Base-by-base conservation (phyloP, 2,329 filamentous ascomycete species). In the Thielaviopsis musarum region DNA sequence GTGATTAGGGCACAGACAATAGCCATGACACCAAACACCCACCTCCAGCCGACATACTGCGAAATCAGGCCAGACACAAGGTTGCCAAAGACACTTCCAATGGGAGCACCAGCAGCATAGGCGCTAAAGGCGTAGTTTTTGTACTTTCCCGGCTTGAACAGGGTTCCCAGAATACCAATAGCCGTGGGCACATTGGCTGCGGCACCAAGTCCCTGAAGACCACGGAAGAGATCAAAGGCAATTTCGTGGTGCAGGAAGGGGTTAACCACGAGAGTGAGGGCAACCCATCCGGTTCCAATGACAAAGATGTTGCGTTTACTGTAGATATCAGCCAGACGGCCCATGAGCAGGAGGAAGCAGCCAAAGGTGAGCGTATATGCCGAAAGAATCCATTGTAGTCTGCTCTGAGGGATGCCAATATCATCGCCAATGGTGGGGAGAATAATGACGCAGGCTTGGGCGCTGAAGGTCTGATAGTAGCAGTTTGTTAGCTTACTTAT, bases 161-260 rank as follows among this genome's bases (percentile, higher is more conserved):
- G 85, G 1, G 79, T 78, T 0, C 83, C 83, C 2, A 88, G 68
- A 48, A 87, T 87, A 0, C 84, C 84, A 65, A 88, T 80, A 0
- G 84, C 84, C 0, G 83, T 86, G 0, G 84, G 84, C 0, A 87
- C 81, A 65, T 85, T 87, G 17, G 83, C 82, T 1, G 84, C 84
- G 26, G 81, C 81, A 1, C 83, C 83, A 4, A 88, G 67, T 1
- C 84, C 84, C 63, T 87, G 83, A 7, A 88, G 70, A 0, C 78
- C 84, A 2, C 84, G 74, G 64, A 87, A 80, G 1, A 87, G 60
- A 66, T 86, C 77, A 66, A 88, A 86, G 5, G 76, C 79, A 61
- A 87, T 82, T 68, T 88, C 84, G 62, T 81, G 81, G 0, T 76
- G 77, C 15, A 85, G 68, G 65, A 87, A 85, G 0, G 84, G 82